Evolutionary conservation across 2,329 filamentous ascomycete genomes (phyloP), one percentile per base, ranked within the genome.

Genomic region (Arthroderma sp.): DNA sequence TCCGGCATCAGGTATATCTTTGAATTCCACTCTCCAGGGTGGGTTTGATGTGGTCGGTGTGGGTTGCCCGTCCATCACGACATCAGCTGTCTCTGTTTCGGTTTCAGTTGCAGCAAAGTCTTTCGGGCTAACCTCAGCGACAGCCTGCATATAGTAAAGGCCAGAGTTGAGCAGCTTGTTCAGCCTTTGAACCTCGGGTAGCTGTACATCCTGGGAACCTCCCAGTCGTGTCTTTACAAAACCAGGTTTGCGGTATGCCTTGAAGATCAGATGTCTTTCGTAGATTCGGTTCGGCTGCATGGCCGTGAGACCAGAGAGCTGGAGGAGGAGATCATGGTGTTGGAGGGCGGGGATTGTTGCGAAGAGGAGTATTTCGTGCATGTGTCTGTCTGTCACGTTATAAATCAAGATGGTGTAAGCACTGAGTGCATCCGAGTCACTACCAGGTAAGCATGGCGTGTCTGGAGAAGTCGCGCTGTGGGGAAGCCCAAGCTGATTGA

Each of bases 351-450:
- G 69, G 45, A 81, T 68, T 55, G 75, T 72, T 54, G 73, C 75
- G 62, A 74, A 78, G 38, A 81, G 69, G 40, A 77, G 64, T 52
- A 78, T 68, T 65, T 80, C 77, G 61, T 80, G 75, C 77, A 80
- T 80, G 15, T 22, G 15, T 22, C 15, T 22, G 15, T 22, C 15
- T 22, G 15, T 22, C 15, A 22, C 2, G 15, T 22, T 22, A 22
- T 22, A n/a, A n/a, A 22, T 22, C 15, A 1, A 3, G 15, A 22
- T n/a, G 15, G 15, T 22, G 15, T 22, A 22, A 22, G 15, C 15
- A 22, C n/a, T n/a, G n/a, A n/a, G n/a, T n/a, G n/a, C n/a, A n/a
- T n/a, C n/a, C n/a, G n/a, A n/a, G n/a, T n/a, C n/a, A n/a, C n/a
- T n/a, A n/a, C n/a, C n/a, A n/a, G n/a, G n/a, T 22, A 22, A 22